Conservation (phyloP, 768 basidiomycete species). For the Pisolithus tinctorius region DNA sequence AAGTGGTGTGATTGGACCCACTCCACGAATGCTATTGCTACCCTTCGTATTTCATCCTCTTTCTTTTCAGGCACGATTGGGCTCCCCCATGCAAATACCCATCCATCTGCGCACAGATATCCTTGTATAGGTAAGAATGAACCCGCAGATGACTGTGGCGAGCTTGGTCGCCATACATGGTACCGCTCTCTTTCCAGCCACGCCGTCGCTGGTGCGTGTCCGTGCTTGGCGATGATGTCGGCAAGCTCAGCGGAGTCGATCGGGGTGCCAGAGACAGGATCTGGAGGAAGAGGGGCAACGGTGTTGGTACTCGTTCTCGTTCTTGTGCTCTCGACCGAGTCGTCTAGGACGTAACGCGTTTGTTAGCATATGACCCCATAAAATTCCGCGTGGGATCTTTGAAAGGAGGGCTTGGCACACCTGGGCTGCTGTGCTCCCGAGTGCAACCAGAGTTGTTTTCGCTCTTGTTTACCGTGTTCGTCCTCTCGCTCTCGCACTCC, state of each 20-base stretch:
- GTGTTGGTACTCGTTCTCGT: too few relatives aligned
- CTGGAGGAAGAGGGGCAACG: not conserved
- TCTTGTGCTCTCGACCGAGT: too few relatives aligned
- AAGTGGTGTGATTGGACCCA: slow-evolving; percentile 39
- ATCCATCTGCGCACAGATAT: slow-evolving; percentile 46
- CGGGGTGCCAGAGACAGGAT: slow-evolving; percentile 1
- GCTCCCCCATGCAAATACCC: slow-evolving; percentile 58
- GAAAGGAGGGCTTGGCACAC: too few relatives aligned
- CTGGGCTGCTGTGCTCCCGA: too few relatives aligned
- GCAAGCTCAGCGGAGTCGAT: slow-evolving; percentile 27
- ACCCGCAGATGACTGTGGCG: slow-evolving; percentile 15
- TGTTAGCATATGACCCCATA: too few relatives aligned
- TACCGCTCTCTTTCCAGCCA: slow-evolving; percentile 62
- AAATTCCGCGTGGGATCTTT: too few relatives aligned
- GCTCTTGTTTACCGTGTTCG: too few relatives aligned
- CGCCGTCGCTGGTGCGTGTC: slow-evolving; percentile 61
- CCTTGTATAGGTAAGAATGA: slow-evolving; percentile 48
- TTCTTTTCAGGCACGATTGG: slow-evolving; percentile 43
- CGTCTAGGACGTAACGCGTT: too few relatives aligned
- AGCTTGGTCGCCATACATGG: slow-evolving; percentile 37
- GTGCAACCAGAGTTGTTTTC: too few relatives aligned
- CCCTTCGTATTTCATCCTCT: slow-evolving; percentile 26
- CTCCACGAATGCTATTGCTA: slow-evolving; percentile 37
- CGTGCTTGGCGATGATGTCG: slow-evolving; percentile 55
- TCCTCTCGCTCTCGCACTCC: too few relatives aligned